Evolutionary conservation across 306 rosid species (phyloP).

Genomic region (Dryas octopetala): DNA sequence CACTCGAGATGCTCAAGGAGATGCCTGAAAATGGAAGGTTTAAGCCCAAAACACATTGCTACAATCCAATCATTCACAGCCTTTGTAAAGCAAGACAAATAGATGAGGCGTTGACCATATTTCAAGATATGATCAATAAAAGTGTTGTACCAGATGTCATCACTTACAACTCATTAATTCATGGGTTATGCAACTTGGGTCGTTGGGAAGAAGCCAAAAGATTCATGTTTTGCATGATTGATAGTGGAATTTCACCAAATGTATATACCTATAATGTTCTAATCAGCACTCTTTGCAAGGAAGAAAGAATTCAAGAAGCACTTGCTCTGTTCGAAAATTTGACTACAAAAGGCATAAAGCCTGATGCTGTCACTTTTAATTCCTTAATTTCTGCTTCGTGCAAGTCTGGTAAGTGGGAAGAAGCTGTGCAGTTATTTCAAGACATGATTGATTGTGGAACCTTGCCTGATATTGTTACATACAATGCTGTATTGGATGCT

Average conservation of each 20-base stretch:
- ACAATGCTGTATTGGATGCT: conserved; percentile 29
- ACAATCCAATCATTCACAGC: too few species aligned
- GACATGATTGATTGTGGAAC: not conserved
- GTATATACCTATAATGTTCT: not conserved
- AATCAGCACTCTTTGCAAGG: too few species aligned
- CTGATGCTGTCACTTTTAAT: not conserved
- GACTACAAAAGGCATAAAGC: too few species aligned
- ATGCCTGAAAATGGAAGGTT: too few species aligned
- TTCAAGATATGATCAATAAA: too few species aligned
- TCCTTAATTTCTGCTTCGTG: not conserved
- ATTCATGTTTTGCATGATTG: conserved; percentile 23
- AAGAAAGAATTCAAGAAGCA: not conserved
- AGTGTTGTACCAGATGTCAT: too few species aligned
- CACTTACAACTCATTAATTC: too few species aligned
- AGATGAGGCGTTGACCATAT: too few species aligned
- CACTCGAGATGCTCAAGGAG: too few species aligned
- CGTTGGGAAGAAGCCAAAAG: conserved; percentile 21
- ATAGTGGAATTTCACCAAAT: not conserved
- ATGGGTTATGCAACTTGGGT: not conserved
- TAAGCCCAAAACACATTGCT: too few species aligned
- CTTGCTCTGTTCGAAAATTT: not conserved
- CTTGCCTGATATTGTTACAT: not conserved
- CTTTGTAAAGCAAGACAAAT: too few species aligned
- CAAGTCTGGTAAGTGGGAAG: conserved; percentile 8
- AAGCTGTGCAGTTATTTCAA: not conserved